Percentiles rank a stretch among this genome's conserved stretches.
phyloP scores from a whole-genome alignment of 2,329 filamentous ascomycete species.

The Colletotrichum truncatum region DNA sequence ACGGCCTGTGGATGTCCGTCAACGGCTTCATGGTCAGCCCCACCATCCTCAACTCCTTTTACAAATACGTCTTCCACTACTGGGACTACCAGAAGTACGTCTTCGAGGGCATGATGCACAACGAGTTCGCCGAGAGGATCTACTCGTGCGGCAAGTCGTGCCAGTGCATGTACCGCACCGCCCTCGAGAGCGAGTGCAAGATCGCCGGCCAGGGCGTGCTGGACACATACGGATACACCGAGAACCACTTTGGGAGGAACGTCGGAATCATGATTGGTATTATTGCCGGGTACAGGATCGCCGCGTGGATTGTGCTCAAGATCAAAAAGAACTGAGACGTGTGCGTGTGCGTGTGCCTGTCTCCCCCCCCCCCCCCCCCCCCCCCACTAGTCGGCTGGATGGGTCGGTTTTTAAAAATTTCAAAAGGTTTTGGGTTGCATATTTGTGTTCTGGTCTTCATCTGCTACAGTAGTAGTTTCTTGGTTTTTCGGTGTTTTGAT shows the following conservation, averaged over 20 bases:
- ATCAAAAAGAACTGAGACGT: conserved; percentile 27
- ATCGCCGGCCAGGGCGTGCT: conserved; percentile 79
- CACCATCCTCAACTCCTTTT: conserved; percentile 80
- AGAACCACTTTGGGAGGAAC: conserved; percentile 71
- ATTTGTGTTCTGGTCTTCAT: too few species aligned
- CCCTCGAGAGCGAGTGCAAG: conserved; percentile 69
- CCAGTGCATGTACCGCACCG: conserved; percentile 76
- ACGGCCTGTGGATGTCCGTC: conserved; percentile 90
- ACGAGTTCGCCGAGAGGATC: conserved; percentile 75
- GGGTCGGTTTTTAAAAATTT: too few species aligned
- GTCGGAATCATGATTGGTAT: conserved; percentile 83
- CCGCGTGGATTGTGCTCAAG: conserved; percentile 71
- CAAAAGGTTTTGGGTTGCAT: too few species aligned
- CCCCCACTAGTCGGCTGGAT: too few species aligned
- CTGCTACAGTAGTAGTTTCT: too few species aligned
- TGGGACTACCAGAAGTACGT: conserved; percentile 90
- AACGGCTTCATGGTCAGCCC: conserved; percentile 83
- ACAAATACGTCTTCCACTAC: conserved; percentile 88
- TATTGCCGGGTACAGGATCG: conserved; percentile 75
- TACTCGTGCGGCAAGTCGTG: conserved; percentile 70
- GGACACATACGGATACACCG: conserved; percentile 73
- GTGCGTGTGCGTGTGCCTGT: too few species aligned
- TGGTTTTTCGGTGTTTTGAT: too few species aligned
- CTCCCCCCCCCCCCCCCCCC: too few species aligned
- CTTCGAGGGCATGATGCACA: conserved; percentile 94